These are phyloP conservation scores for Sutorius australiensis DNA, from an alignment of 768 basidiomycete species.

Conservation along the genomic window DNA sequence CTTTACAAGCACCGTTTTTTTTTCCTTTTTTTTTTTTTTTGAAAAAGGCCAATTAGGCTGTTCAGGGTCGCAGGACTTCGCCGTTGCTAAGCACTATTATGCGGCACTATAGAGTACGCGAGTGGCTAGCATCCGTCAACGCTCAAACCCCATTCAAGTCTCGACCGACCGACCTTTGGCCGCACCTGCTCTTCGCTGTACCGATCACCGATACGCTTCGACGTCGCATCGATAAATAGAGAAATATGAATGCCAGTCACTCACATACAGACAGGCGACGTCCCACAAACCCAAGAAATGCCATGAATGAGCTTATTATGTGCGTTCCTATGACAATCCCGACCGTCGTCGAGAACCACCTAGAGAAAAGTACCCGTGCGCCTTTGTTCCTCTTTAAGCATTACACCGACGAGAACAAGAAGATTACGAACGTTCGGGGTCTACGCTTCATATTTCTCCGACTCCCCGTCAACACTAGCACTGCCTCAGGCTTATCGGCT, in stretches of 20 bases:
- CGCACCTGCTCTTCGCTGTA: not conserved
- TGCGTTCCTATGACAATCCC: constrained; percentile 1
- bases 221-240: not conserved
- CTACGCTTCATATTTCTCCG: not conserved
- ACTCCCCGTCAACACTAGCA: not conserved
- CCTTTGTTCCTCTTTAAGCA: not conserved
- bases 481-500: not conserved
- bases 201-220: not conserved
- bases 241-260: no score
- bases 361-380: not conserved
- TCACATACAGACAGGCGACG: not conserved
- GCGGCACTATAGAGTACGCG: not conserved
- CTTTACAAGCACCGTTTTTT: not conserved
- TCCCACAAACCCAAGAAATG: not conserved
- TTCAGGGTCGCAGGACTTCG: not conserved
- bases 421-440: not conserved
- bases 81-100: not conserved
- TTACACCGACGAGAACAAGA: no score
- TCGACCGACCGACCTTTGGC: not conserved
- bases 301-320: not conserved
- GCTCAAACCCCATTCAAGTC: not conserved
- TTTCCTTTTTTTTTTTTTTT: no score
- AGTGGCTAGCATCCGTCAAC: not conserved
- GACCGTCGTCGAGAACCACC: not conserved
- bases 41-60: not conserved